Evolutionary conservation across 768 basidiomycete genomes (phyloP), one percentile per base, ranked within the genome.

Genomic region (Albatrellus ellisii): DNA sequence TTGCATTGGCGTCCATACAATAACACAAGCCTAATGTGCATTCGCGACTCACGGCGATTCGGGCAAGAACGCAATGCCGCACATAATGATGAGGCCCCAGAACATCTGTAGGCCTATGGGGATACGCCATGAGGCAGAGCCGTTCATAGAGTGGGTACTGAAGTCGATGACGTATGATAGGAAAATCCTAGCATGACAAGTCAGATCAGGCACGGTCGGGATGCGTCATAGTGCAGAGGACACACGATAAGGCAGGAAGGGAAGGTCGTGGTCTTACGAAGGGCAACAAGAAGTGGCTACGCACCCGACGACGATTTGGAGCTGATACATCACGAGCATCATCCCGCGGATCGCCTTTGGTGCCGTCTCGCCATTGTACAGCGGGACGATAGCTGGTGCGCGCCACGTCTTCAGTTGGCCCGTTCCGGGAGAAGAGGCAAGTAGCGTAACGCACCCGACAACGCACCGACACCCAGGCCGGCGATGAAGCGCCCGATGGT

Each of bases 361-460:
- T 0, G 82, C 73, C 0, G 81, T 79, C 59, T 86, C 83, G 28
- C 83, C 82, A 48, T 80, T 83, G 56, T 85, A 86, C 6, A 86
- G 48, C 8, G 57, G 60, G 5, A 55, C 57, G 46, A 52, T 53
- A 33, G 49, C 56, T 51, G 44, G 2, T 14, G 25, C 8, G 20
- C 39, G 26, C n/a, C 3, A 6, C n/a, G n/a, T n/a, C n/a, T n/a
- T n/a, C n/a, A n/a, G n/a, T 12, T 14, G 15, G 21, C n/a, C 35
- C 26, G 18, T n/a, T 31, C 4, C 6, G 17, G 4, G 12, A 12
- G 7, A 7, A 12, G 8, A 21, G 27, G 2, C 10, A 9, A 6
- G 21, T 7, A 10, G 14, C 59, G n/a, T 14, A 27, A 18, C 40
- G 29, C 51, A 76, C 77, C 76, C 46, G 73, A 85, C 37, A 85